These are phyloP conservation scores for Acanthochlamys bracteata DNA, from an alignment of 106 monocot species.

Conservation along the genomic window DNA sequence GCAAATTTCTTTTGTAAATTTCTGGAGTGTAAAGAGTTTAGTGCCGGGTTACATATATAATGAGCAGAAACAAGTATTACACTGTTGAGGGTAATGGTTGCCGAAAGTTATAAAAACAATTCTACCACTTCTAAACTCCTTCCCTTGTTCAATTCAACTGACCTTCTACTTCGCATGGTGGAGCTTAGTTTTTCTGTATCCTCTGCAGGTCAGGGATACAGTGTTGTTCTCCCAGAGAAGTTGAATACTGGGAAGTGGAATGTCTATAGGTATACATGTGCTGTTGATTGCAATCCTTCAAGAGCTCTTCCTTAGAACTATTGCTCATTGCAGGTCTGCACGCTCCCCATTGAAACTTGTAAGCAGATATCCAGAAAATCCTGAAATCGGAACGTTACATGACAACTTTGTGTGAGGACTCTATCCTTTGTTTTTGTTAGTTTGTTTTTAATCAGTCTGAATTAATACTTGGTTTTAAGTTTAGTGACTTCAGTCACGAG, in stretches of 20 bases:
- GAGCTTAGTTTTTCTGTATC: conserved; percentile 6
- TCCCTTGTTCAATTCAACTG: too few relatives aligned
- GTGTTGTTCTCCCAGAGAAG: conserved; percentile 72
- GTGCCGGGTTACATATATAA: too few relatives aligned
- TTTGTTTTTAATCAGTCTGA: neutral
- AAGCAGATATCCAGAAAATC: conserved; percentile 38
- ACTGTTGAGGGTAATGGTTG: too few relatives aligned
- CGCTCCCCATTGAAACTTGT: conserved; percentile 69
- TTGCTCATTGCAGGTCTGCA: conserved; percentile 46
- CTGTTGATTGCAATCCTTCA: neutral
- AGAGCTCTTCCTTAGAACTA: conserved; percentile 3
- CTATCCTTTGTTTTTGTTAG: neutral
- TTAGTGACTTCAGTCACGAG: neutral
- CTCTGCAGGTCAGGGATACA: conserved; percentile 53
- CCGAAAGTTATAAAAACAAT: too few relatives aligned
- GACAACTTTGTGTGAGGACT: conserved; percentile 90
- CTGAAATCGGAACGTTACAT: conserved; percentile 81
- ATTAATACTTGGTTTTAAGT: neutral
- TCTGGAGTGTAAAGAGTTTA: too few relatives aligned
- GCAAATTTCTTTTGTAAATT: too few relatives aligned
- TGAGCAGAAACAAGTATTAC: too few relatives aligned
- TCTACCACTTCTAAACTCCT: too few relatives aligned
- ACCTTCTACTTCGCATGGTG: too few relatives aligned
- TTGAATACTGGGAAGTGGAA: conserved; percentile 85
- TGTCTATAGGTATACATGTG: conserved; percentile 65